These are phyloP conservation scores for Lachancea kluyveri DNA, from an alignment of 805 yeast genomes.

Conservation along the genomic window DNA sequence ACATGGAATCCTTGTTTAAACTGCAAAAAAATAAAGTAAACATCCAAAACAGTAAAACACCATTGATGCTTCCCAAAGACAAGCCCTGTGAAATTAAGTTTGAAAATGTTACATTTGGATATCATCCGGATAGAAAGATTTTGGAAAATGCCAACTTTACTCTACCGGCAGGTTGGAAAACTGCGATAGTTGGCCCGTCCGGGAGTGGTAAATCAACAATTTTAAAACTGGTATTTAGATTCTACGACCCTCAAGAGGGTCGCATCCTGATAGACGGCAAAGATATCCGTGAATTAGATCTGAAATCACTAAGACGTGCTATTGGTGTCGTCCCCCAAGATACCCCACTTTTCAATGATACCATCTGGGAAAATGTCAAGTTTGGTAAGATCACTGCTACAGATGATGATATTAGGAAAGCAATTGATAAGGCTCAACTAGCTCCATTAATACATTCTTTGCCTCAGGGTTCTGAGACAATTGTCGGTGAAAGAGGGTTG, in stretches of 20 bases:
- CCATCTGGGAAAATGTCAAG: conserved; percentile 79
- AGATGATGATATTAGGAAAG: conserved; percentile 61
- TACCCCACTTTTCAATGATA: conserved; percentile 89
- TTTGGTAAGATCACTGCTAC: conserved; percentile 75
- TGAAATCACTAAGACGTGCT: conserved; percentile 65
- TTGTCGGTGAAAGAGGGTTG: conserved; percentile 96
- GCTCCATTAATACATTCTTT: conserved; percentile 55
- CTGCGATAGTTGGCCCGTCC: conserved; percentile 94
- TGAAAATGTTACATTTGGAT: conserved; percentile 90
- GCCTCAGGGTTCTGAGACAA: conserved; percentile 79
- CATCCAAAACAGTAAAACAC: conserved; percentile 61
- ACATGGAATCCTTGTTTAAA: conserved; percentile 92
- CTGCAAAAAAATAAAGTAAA: conserved; percentile 68
- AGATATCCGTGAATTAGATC: conserved; percentile 67
- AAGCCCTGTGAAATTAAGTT: conserved; percentile 73
- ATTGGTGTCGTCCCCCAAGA: conserved; percentile 97
- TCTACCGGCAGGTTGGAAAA: conserved; percentile 85
- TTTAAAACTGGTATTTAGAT: conserved; percentile 75
- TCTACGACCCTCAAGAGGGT: conserved; percentile 79
- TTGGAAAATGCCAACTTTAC: conserved; percentile 72
- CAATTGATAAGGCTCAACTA: conserved; percentile 66
- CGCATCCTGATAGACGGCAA: conserved; percentile 82
- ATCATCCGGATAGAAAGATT: conserved; percentile 84
- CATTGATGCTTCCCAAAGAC: conserved; percentile 39
- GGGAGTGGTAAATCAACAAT: conserved; percentile 96